phyloP scores from a whole-genome alignment of 2,329 filamentous ascomycete genomes.

The Fulvia fulva region DNA sequence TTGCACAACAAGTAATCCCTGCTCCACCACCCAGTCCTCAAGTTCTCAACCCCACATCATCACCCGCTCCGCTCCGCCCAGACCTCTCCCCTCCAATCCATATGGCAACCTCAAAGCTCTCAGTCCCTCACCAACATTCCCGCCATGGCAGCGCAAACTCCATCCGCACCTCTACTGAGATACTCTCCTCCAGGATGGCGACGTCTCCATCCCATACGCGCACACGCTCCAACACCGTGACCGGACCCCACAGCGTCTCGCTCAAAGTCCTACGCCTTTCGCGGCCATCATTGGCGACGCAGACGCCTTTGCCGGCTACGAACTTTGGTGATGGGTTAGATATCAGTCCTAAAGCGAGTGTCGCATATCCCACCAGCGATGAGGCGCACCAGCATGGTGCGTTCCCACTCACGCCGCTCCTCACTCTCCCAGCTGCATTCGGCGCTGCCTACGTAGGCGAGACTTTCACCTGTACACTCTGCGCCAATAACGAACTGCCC shows the following conservation, averaged over 20 bases:
- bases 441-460: conserved; percentile 94
- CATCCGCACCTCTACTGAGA: neutral
- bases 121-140: neutral
- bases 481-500: conserved; percentile 80
- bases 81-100: neutral
- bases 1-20: neutral
- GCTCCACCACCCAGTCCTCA: neutral
- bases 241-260: conserved; percentile 70
- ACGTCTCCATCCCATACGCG: conserved; percentile 34
- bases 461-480: conserved; percentile 89
- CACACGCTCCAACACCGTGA: conserved; percentile 35
- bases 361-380: conserved; percentile 63
- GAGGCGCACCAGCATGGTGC: conserved; percentile 40
- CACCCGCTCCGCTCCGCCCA: neutral
- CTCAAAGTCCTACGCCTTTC: conserved; percentile 82
- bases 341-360: conserved; percentile 60
- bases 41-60: neutral
- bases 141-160: neutral
- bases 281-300: conserved; percentile 69
- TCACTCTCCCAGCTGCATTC: conserved; percentile 86
- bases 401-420: conserved; percentile 57
- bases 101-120: neutral
- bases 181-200: conserved; percentile 16
- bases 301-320: conserved; percentile 60
- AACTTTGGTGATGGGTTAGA: conserved; percentile 44